Evolutionary conservation across 176 grass and related monocot species (phyloP).

Genomic region (Aegilops sharonensis): DNA sequence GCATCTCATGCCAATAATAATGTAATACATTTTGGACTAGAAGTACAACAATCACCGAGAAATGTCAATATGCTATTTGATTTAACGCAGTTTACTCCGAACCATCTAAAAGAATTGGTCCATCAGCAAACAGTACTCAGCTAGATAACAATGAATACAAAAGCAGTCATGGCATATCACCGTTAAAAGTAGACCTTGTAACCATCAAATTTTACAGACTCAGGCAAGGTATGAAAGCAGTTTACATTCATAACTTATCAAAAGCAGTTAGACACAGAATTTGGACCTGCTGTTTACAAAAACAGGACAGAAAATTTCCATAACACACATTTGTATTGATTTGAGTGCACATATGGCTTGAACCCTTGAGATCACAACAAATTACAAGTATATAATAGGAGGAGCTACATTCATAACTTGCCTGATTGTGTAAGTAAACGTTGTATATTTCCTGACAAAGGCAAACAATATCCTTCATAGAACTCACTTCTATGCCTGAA

Average conservation of each 20-base stretch:
- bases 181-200: no score
- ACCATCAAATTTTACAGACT: no score
- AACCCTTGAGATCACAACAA: neutral
- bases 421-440: neutral
- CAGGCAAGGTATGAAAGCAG: no score
- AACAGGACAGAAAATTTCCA: no score
- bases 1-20: neutral
- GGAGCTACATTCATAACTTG: neutral
- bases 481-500: constrained; percentile 25
- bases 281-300: neutral
- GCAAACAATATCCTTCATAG: constrained; percentile 25
- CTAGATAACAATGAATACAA: no score
- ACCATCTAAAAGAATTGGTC: neutral
- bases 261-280: neutral
- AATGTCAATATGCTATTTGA: neutral
- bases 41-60: no score
- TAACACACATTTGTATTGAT: neutral
- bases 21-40: no score
- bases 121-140: neutral
- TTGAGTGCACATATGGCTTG: neutral
- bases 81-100: neutral
- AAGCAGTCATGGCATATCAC: no score
- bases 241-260: no score
- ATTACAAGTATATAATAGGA: neutral
- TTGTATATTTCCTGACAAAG: constrained; percentile 58